Evolutionary conservation across 2,329 filamentous ascomycete species (phyloP).

Genomic region (Chaetomiaceae sp.): DNA sequence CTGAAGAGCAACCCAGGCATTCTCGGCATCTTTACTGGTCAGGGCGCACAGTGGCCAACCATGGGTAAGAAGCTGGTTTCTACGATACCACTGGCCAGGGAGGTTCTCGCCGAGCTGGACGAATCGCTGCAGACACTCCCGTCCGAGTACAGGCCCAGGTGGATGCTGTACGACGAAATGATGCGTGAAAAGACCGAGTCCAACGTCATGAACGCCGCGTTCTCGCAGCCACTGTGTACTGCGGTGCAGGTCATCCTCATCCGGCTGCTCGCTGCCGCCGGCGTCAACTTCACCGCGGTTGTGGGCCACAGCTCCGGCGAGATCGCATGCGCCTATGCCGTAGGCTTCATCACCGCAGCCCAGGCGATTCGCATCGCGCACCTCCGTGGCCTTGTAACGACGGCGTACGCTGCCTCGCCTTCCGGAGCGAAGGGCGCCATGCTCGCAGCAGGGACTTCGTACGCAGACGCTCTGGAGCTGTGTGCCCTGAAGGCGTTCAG

Average conservation of each 20-base stretch:
- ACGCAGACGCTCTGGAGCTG: constrained; percentile 14
- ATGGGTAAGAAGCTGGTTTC: neutral
- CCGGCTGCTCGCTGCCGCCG: constrained; percentile 33
- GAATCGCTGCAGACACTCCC: neutral
- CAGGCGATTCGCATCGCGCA: no score
- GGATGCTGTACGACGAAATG: no score
- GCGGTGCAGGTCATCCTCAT: constrained; percentile 38
- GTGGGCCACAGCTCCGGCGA: constrained; percentile 44
- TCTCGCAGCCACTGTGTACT: constrained; percentile 27
- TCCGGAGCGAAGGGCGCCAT: no score
- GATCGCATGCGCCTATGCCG: constrained; percentile 42
- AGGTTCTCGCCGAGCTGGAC: neutral
- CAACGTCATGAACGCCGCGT: no score
- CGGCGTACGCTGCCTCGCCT: no score
- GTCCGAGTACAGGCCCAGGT: no score
- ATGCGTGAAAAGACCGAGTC: no score
- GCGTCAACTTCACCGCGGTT: constrained; percentile 33
- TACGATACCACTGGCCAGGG: neutral
- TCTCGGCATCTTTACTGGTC: neutral
- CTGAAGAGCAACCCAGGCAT: no score
- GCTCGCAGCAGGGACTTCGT: constrained; percentile 16
- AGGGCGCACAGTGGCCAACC: neutral
- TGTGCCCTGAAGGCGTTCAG: constrained; percentile 10
- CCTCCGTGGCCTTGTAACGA: no score
- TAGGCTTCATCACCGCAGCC: constrained; percentile 32